phyloP scores from a whole-genome alignment of 139 green algal genomes.

The Coccomyxa sp. region DNA sequence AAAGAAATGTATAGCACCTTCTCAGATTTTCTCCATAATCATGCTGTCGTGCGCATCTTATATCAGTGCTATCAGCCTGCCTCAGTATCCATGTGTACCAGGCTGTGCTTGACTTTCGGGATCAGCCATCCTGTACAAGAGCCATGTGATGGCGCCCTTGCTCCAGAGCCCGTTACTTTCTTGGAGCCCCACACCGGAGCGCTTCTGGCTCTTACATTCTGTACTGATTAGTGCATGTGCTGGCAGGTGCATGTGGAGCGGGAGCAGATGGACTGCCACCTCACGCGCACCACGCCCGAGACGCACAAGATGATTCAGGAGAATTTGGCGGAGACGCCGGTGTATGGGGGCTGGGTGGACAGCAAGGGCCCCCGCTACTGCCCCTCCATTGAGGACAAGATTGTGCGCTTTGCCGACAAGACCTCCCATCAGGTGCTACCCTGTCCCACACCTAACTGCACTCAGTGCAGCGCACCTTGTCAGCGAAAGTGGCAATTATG shows the following conservation, averaged over 20 bases:
- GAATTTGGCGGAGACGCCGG: conserved; percentile 87
- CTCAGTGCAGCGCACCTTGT: not conserved
- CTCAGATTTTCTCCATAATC: no score
- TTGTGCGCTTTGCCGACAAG: conserved; percentile 95
- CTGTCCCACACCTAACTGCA: not conserved
- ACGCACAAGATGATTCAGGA: conserved; percentile 81
- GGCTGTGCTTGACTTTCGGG: no score
- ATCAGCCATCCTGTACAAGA: no score
- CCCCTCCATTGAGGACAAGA: conserved; percentile 98
- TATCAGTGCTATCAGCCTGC: no score
- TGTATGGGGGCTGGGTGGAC: conserved; percentile 93
- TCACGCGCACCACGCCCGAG: conserved; percentile 87
- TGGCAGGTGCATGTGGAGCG: conserved; percentile 35
- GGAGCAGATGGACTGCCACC: conserved; percentile 83
- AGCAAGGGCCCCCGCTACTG: conserved; percentile 91
- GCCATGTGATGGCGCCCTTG: no score
- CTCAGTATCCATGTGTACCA: no score
- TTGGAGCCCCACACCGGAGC: no score
- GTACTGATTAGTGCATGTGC: no score
- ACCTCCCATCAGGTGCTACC: conserved; percentile 67
- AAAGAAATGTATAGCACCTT: no score
- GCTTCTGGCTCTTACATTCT: no score
- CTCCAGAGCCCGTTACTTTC: no score
- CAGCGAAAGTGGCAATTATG: not conserved
- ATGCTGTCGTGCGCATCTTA: no score